phyloP scores from a whole-genome alignment of 257 asterid genomes.

The Solanum pimpinellifolium region DNA sequence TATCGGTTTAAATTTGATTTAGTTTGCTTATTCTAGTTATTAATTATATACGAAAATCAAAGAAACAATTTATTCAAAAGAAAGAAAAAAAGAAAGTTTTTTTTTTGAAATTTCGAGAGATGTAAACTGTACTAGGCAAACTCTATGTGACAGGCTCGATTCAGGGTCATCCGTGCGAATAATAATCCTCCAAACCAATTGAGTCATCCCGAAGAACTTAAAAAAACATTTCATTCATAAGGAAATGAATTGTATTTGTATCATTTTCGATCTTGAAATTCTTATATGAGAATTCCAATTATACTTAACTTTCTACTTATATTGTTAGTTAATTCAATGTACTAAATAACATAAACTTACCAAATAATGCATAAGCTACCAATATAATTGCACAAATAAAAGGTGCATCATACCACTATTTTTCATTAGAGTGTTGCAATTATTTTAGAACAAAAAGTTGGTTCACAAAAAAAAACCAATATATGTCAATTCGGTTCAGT shows the following conservation, averaged over 20 bases:
- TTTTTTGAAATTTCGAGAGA: fast-evolving
- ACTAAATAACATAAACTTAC: neutral
- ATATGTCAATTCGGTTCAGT: too few relatives aligned
- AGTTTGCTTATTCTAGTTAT: neutral
- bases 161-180: too few relatives aligned
- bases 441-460: neutral
- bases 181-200: too few relatives aligned
- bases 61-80: too few relatives aligned
- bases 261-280: neutral
- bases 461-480: neutral
- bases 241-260: neutral
- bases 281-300: neutral
- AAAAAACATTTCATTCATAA: neutral
- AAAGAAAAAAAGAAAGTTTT: too few relatives aligned
- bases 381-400: neutral
- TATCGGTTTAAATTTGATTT: too few relatives aligned
- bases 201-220: fast-evolving
- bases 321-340: neutral
- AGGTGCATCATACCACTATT: neutral
- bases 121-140: too few relatives aligned
- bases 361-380: neutral
- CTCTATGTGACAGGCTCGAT: too few relatives aligned
- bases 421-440: neutral
- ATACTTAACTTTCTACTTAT: neutral
- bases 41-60: too few relatives aligned